Base-by-base conservation (phyloP, 1,139 yeast species). In the Blastobotrys elegans region DNA sequence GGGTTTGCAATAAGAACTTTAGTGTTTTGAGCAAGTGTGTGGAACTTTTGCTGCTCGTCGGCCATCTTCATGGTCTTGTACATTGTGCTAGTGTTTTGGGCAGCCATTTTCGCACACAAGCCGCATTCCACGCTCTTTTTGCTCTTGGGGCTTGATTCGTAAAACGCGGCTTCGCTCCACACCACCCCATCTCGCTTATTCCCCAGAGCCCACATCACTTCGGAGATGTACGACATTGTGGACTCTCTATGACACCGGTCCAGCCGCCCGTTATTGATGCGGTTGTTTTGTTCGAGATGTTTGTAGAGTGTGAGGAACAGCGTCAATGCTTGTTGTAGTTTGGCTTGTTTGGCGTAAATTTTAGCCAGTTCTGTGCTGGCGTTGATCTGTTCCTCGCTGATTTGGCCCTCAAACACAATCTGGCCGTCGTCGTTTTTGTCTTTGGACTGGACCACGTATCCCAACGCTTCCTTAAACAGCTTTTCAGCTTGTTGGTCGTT, bases 141-240 rank as follows among this genome's bases (percentile, higher is more conserved):
- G n/a, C 68, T 57, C 41, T 58, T 54, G 26, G 64, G 54, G 46
- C 58, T 61, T 0, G 76, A 56, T 20, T 63, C 64, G 32, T 61
- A 56, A 22, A 70, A 70, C 16, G 73, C 75, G 46, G 79, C 80
- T 60, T 81, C 82, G 8, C 79, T 77, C 82, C 87, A 80, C 16
- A 79, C 71, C 32, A 82, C 69, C 0, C 89, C 84, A 50, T 77
- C 77, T 34, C 69, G 60, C 41, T 71, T 66, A 44, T 70, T 66
- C 1, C 81, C 80, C 50, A 75, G 70, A 5, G 74, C 75, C 85
- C 88, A 84, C 54, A 83, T 63, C 5, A 84, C 66, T 62, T 84
- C 90, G 49, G 84, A 73, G 17, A 84, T 68, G 60, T 82, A 83
- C 14, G 81, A 74, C 63, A 78, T 76, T 43, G 77, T 59, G 20